Conservation (phyloP, 139 green algal genomes). For the Monoraphidium neglectum region DNA sequence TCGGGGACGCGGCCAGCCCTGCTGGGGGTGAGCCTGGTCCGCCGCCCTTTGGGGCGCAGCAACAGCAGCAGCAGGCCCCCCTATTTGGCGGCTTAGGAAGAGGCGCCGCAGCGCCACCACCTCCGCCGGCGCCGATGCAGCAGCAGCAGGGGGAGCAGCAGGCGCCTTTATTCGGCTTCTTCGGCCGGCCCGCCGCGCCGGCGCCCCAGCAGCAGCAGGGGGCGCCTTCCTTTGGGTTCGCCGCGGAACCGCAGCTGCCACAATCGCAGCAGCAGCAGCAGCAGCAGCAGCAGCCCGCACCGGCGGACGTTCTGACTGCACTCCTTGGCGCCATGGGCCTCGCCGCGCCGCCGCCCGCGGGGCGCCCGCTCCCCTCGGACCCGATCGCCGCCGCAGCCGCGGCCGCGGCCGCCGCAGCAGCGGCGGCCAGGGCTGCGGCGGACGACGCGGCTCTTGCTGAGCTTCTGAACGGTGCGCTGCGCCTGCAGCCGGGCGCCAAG, state of each 20-base stretch:
- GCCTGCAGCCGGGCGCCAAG: not conserved
- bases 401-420: too few relatives aligned
- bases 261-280: constrained; percentile 5
- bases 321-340: constrained; percentile 15
- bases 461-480: too few relatives aligned
- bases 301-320: not conserved
- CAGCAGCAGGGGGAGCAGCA: not conserved
- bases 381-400: too few relatives aligned
- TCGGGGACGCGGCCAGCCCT: not conserved
- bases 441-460: too few relatives aligned
- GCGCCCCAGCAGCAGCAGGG: too few relatives aligned
- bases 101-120: not conserved
- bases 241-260: too few relatives aligned
- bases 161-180: too few relatives aligned
- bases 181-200: too few relatives aligned
- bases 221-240: too few relatives aligned
- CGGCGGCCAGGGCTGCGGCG: too few relatives aligned
- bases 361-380: too few relatives aligned
- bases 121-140: not conserved
- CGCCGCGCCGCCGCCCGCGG: too few relatives aligned
- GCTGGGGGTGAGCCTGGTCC: not conserved
- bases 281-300: not conserved
- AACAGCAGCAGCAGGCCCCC: not conserved
- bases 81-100: not conserved
- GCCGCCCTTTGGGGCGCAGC: not conserved